phyloP scores from a whole-genome alignment of 2,329 filamentous ascomycete genomes.

The Pseudogymnoascus sp. region DNA sequence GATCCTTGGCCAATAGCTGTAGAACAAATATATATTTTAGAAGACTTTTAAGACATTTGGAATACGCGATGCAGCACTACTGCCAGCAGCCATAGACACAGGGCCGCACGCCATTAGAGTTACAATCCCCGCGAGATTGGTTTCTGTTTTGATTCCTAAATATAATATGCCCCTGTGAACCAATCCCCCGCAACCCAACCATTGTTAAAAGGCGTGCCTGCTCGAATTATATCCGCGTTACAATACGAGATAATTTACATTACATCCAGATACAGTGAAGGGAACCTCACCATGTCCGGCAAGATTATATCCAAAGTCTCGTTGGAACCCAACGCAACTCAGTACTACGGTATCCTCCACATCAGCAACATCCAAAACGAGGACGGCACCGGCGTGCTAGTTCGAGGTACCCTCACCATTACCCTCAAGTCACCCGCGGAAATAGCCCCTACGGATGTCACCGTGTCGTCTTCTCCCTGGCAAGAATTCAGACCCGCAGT shows the following conservation, averaged over 20 bases:
- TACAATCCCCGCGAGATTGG: not conserved
- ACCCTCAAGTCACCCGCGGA: not conserved
- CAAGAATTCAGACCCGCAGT: too few relatives aligned
- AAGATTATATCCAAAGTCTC: not conserved
- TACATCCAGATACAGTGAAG: not conserved
- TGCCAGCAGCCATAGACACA: not conserved
- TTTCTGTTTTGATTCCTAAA: not conserved
- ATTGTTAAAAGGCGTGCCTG: not conserved
- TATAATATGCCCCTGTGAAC: not conserved
- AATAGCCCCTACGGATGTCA: not conserved
- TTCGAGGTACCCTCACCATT: not conserved
- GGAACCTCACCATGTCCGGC: not conserved
- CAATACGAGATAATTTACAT: not conserved
- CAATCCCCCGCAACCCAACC: not conserved
- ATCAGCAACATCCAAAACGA: not conserved
- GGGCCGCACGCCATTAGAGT: not conserved
- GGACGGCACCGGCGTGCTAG: not conserved
- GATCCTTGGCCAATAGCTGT: not conserved
- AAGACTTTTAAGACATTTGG: not conserved
- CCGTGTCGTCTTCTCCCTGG: too few relatives aligned
- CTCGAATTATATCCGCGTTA: not conserved
- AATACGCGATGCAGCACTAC: not conserved
- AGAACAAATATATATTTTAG: not conserved
- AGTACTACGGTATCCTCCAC: not conserved
- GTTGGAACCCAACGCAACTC: not conserved